Base-by-base conservation (phyloP, 805 yeast genomes). In the Brettanomyces nanus region DNA sequence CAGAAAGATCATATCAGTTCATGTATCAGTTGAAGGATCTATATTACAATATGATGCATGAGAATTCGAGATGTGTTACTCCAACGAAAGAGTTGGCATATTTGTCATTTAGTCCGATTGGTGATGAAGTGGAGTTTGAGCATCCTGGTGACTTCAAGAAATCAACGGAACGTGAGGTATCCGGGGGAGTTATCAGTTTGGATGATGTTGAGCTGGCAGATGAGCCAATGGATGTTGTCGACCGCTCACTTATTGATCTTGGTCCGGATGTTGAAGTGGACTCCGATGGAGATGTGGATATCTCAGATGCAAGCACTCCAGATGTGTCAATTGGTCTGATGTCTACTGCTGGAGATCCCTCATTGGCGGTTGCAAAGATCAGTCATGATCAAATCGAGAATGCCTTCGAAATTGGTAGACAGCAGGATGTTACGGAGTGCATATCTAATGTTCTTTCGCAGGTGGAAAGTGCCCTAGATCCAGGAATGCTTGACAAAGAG, bases 371-470 rank as follows among this genome's bases (percentile, higher is more conserved):
- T 54, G 49, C 54, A 17, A 53, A 54, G 28, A 73, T 73, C 11
- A 65, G 70, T 42, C 61, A 75, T 4, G 84, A 78, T 44, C 86
- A 81, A 51, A 71, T 82, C 59, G 87, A 77, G 40, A 73, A 79
- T 49, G 79, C 92, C 0, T 66, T 80, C 37, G 89, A 85, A 52
- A 67, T 80, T 52, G 95, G 96, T 2, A 69, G 95, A 46, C 98
- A 92, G 56, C 98, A 92, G 57, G 98, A 92, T 64, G 97, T 92
- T 15, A 87, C 97, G 0, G 98, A 92, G 56, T 90, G 97, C 58
- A 87, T 90, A 52, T 95, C 89, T 39, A 92, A 92, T 56, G 97
- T 92, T 6, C 67, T 89, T 11, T 84, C 81, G 45, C 97, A 90
- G 56, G 64, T 92, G 27, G 97, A 90, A 54, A 85, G 95, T 19